These are phyloP conservation scores for Penicillium longicatenatum DNA, from an alignment of 495 filamentous ascomycete genomes.

Conservation along the genomic window DNA sequence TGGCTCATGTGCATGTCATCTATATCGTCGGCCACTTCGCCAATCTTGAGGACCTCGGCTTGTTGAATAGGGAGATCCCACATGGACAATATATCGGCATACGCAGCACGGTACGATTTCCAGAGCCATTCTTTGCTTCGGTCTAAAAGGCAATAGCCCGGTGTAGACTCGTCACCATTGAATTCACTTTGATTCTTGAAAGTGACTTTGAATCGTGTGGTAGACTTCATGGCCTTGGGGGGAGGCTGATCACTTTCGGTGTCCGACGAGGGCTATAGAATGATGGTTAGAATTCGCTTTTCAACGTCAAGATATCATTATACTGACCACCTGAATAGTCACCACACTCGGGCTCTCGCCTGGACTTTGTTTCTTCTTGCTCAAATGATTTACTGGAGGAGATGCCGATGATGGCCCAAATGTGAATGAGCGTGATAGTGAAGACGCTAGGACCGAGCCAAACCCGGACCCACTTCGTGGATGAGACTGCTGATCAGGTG, in stretches of 20 bases:
- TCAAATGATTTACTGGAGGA: conserved; percentile 51
- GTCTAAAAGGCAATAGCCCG: conserved; percentile 66
- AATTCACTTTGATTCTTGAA: conserved; percentile 79
- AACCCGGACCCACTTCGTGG: conserved; percentile 45
- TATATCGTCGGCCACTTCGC: conserved; percentile 20
- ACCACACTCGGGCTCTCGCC: conserved; percentile 65
- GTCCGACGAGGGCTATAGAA: conserved; percentile 42
- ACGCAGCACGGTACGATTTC: conserved; percentile 71
- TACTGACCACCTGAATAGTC: conserved; percentile 64
- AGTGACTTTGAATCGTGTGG: conserved; percentile 55
- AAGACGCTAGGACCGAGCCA: conserved; percentile 65
- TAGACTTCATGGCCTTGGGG: conserved; percentile 26
- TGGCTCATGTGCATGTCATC: conserved; percentile 21
- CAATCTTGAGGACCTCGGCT: conserved; percentile 82
- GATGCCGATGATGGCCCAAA: conserved; percentile 68
- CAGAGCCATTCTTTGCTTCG: conserved; percentile 60
- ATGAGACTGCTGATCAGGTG: conserved; percentile 62
- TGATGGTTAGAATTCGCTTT: background rate
- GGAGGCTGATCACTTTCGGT: conserved; percentile 44
- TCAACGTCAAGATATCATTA: conserved; percentile 36
- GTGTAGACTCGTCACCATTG: conserved; percentile 72
- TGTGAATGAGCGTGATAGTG: conserved; percentile 70
- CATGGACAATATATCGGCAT: conserved; percentile 77
- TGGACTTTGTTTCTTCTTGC: conserved; percentile 65
- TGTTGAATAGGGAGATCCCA: conserved; percentile 78